Conservation (phyloP, 2,329 filamentous ascomycete species). For the Penicillium sp. region DNA sequence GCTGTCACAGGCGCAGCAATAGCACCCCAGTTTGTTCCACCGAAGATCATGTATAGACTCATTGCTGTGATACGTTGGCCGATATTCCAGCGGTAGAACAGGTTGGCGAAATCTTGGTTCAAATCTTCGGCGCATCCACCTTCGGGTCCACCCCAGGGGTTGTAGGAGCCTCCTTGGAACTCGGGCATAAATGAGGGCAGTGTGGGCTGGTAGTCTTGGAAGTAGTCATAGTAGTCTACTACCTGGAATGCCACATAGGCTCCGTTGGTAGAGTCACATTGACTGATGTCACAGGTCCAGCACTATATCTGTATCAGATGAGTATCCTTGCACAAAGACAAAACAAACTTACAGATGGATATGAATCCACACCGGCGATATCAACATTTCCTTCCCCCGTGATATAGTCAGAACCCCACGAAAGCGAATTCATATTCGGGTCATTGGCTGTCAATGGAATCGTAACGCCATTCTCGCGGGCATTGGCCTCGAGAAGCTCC, state of each 20-base stretch:
- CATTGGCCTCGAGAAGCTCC: slow-evolving; percentile 54
- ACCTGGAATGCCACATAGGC: slow-evolving; percentile 57
- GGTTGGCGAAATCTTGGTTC: slow-evolving; percentile 60
- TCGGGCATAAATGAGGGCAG: slow-evolving; percentile 57
- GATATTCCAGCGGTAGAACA: slow-evolving; percentile 64
- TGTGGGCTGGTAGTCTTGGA: slow-evolving; percentile 43
- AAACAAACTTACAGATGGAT: slow-evolving; percentile 50
- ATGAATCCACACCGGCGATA: slow-evolving; percentile 31
- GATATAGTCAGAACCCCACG: slow-evolving; percentile 62
- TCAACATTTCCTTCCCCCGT: slow-evolving; percentile 50
- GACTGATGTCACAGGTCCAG: slow-evolving; percentile 63
- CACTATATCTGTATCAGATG: slow-evolving; percentile 52
- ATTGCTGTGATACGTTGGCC: slow-evolving; percentile 60
- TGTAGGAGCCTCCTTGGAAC: slow-evolving; percentile 61
- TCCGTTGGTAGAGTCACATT: slow-evolving; percentile 62
- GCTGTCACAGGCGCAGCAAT: slow-evolving; percentile 58
- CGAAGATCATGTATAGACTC: slow-evolving; percentile 65
- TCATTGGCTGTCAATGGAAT: slow-evolving; percentile 61
- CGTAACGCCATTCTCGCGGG: slow-evolving; percentile 57
- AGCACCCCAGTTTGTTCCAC: slow-evolving; percentile 64
- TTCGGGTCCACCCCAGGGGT: slow-evolving; percentile 61
- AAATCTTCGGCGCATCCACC: slow-evolving; percentile 56
- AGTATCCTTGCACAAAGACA: background rate
- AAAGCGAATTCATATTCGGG: slow-evolving; percentile 58
- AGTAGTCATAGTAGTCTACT: slow-evolving; percentile 50